A percentile compares a stretch with the other conserved stretches of the same genome.
Conservation (phyloP, 192 early-diverging fungal genomes). For the Coemansia sp. region DNA sequence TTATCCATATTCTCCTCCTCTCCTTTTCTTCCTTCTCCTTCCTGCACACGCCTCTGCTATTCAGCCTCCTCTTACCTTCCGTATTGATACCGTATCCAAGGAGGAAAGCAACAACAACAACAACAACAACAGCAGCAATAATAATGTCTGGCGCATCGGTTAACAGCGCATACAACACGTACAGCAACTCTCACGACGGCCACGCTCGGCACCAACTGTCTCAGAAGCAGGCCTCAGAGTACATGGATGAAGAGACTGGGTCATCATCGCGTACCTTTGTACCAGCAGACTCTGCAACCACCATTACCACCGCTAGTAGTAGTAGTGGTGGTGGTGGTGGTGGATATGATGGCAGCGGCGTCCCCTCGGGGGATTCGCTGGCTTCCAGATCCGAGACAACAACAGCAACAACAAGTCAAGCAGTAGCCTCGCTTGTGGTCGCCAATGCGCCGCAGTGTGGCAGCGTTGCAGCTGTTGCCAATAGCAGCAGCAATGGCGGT, state of each 20-base stretch:
- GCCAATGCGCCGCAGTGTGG: not conserved
- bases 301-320: not conserved
- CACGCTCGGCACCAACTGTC: not conserved
- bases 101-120: not conserved
- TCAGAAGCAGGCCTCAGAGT: not conserved
- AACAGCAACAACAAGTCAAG: not conserved
- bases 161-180: not conserved
- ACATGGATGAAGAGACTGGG: not conserved
- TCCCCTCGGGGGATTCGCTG: not conserved
- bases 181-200: too few species aligned
- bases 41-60: constrained; percentile 1
- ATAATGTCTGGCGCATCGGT: not conserved
- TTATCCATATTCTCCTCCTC: not conserved
- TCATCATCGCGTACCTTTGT: not conserved
- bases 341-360: not conserved
- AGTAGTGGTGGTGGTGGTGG: not conserved
- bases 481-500: too few species aligned
- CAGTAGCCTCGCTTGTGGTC: not conserved
- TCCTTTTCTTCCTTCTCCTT: constrained; percentile 2
- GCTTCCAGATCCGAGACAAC: not conserved
- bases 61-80: not conserved
- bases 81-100: not conserved
- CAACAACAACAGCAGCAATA: not conserved
- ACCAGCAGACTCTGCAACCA: not conserved
- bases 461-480: constrained; percentile 6